Conservation (phyloP, 2,329 filamentous ascomycete species). For the Penicillium fuscoglaucum region DNA sequence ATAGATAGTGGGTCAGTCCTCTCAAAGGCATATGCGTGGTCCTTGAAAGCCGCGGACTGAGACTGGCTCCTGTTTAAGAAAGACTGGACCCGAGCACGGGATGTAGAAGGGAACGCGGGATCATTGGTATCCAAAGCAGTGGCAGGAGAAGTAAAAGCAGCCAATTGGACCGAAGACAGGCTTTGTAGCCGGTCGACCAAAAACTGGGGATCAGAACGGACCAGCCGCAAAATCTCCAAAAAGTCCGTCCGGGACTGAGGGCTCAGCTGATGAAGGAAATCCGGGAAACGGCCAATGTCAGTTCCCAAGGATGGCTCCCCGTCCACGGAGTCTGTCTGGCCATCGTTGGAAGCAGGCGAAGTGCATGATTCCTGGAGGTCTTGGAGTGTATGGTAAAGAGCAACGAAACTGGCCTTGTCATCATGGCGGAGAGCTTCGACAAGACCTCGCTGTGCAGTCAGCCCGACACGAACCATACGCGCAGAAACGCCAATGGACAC, state of each 20-base stretch:
- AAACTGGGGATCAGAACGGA: conserved; percentile 85
- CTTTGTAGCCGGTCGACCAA: conserved; percentile 77
- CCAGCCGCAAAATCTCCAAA: conserved; percentile 74
- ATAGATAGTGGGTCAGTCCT: conserved; percentile 82
- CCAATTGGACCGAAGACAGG: conserved; percentile 73
- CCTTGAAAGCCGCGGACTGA: conserved; percentile 63
- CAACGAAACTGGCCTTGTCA: conserved; percentile 47
- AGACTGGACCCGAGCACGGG: conserved; percentile 45
- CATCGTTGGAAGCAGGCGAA: conserved; percentile 33
- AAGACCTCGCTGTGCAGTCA: conserved; percentile 45
- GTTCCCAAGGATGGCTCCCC: conserved; percentile 41
- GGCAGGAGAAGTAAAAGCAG: conserved; percentile 74
- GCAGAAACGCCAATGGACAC: conserved; percentile 46
- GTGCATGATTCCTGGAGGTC: conserved; percentile 47
- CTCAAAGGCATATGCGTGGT: conserved; percentile 84
- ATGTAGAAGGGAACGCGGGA: conserved; percentile 73
- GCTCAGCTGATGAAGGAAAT: conserved; percentile 66
- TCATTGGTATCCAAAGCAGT: conserved; percentile 78
- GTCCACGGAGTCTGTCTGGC: conserved; percentile 38
- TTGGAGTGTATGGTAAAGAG: conserved; percentile 46
- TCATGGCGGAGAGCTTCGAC: conserved; percentile 48
- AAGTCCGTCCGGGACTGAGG: conserved; percentile 72
- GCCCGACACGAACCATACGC: conserved; percentile 44
- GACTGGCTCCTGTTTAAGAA: conserved; percentile 38
- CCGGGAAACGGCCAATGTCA: conserved; percentile 33